Conservation (phyloP, 257 asterid species). For the Plantago major region DNA sequence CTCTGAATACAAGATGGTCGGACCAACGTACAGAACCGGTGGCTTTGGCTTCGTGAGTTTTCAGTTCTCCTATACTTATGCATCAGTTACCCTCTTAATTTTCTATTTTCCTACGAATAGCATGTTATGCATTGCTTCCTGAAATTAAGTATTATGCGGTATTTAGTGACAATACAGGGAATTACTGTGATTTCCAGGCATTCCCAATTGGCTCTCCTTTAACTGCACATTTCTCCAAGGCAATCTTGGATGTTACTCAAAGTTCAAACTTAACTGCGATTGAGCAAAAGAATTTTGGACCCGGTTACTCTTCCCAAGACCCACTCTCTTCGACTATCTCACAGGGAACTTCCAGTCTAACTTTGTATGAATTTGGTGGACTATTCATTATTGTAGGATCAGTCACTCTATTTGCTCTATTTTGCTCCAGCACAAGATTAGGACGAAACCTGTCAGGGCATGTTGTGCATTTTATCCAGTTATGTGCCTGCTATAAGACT, state of each 20-base stretch:
- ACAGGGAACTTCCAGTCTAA: slow-evolving; percentile 30
- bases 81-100: not conserved
- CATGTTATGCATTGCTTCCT: no score
- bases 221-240: slow-evolving; percentile 34
- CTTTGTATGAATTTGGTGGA: slow-evolving; percentile 37
- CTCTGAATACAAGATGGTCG: slow-evolving; percentile 39
- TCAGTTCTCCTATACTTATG: not conserved
- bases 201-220: slow-evolving; percentile 37
- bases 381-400: slow-evolving; percentile 39
- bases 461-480: not conserved
- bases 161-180: not conserved
- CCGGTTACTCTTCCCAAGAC: slow-evolving; percentile 31
- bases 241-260: slow-evolving; percentile 42
- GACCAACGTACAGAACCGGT: slow-evolving; percentile 35
- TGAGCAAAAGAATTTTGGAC: slow-evolving; percentile 38
- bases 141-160: no score
- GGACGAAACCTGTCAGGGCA: slow-evolving; percentile 19
- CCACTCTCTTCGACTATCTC: slow-evolving; percentile 24
- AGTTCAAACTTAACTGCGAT: slow-evolving; percentile 25
- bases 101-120: no score
- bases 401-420: slow-evolving; percentile 25
- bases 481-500: not conserved
- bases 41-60: slow-evolving; percentile 55
- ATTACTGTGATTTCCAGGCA: slow-evolving; percentile 30
- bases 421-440: slow-evolving; percentile 30